phyloP scores from a whole-genome alignment of 2,329 filamentous ascomycete genomes.

The Fusarium sp. region DNA sequence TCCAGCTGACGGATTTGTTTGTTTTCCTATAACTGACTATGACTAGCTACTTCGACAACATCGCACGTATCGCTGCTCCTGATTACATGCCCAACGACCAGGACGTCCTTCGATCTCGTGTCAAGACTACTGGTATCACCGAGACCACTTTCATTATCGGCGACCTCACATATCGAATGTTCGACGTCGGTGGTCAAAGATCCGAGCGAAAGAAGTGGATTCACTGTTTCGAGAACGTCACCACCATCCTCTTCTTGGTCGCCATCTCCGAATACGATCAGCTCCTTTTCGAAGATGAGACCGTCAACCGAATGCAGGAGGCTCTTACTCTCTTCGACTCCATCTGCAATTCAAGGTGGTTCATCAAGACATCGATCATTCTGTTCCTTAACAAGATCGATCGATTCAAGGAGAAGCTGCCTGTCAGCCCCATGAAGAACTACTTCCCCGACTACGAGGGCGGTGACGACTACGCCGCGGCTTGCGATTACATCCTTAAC shows the following conservation, averaged over 20 bases:
- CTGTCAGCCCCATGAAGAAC: conserved; percentile 85
- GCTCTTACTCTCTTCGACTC: conserved; percentile 88
- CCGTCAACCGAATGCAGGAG: conserved; percentile 94
- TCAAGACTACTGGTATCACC: conserved; percentile 97
- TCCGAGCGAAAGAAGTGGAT: conserved; percentile 99
- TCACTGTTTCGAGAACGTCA: conserved; percentile 98
- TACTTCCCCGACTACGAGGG: conserved; percentile 94
- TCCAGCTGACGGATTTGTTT: conserved; percentile 43
- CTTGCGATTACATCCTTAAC: conserved; percentile 99
- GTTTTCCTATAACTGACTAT: conserved; percentile 49
- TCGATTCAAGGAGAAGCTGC: conserved; percentile 87
- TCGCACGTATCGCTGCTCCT: conserved; percentile 87
- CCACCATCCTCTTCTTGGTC: conserved; percentile 94
- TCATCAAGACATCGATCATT: conserved; percentile 90
- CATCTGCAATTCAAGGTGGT: conserved; percentile 90
- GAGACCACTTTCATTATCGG: conserved; percentile 97
- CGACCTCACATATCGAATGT: conserved; percentile 95
- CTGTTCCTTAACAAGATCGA: conserved; percentile 93
- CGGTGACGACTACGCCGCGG: conserved; percentile 93
- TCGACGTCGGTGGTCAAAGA: conserved; percentile 94
- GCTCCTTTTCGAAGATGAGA: conserved; percentile 95
- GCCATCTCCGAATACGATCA: conserved; percentile 98
- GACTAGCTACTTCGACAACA: conserved; percentile 91
- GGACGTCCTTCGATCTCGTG: conserved; percentile 93
- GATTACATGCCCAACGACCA: conserved; percentile 97